These are phyloP conservation scores for Acrocalymma vagum DNA, from an alignment of 2,329 filamentous ascomycete species.

Conservation along the genomic window DNA sequence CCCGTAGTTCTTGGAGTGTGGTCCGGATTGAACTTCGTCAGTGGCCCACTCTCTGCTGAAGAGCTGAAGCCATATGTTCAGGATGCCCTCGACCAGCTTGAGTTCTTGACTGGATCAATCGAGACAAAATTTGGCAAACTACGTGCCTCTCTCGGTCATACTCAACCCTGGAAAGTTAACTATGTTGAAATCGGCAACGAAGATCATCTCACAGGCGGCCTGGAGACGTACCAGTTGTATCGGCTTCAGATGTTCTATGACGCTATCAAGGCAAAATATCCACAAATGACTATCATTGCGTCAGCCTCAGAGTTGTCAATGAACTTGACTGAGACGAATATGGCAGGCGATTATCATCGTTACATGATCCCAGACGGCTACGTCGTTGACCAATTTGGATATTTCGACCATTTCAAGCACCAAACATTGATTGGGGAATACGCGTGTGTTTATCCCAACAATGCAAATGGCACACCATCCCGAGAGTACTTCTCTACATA, in stretches of 20 bases:
- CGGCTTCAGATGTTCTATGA: conserved; percentile 26
- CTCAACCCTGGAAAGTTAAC: conserved; percentile 31
- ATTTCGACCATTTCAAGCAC: conserved; percentile 43
- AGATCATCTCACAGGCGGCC: conserved; percentile 26
- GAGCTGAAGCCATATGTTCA: conserved; percentile 39
- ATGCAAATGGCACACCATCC: conserved; percentile 15
- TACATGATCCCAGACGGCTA: conserved; percentile 49
- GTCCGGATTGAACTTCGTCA: conserved; percentile 51
- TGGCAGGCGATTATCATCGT: conserved; percentile 44
- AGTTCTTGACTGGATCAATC: conserved; percentile 25
- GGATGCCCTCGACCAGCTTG: conserved; percentile 35
- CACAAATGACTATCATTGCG: conserved; percentile 33
- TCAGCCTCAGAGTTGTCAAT: conserved; percentile 28
- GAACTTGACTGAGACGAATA: conserved; percentile 2
- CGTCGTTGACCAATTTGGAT: conserved; percentile 45
- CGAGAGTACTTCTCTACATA: no score
- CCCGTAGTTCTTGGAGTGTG: conserved; percentile 44
- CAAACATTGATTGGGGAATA: conserved; percentile 34
- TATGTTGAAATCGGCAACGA: conserved; percentile 40
- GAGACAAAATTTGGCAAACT: conserved; percentile 25
- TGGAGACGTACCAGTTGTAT: conserved; percentile 18
- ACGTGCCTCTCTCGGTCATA: conserved; percentile 31
- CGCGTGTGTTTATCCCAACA: conserved; percentile 23
- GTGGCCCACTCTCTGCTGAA: conserved; percentile 42
- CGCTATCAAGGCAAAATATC: conserved; percentile 28